phyloP scores from a whole-genome alignment of 148 eudicot genomes.

The Rhododendron ovatum region DNA sequence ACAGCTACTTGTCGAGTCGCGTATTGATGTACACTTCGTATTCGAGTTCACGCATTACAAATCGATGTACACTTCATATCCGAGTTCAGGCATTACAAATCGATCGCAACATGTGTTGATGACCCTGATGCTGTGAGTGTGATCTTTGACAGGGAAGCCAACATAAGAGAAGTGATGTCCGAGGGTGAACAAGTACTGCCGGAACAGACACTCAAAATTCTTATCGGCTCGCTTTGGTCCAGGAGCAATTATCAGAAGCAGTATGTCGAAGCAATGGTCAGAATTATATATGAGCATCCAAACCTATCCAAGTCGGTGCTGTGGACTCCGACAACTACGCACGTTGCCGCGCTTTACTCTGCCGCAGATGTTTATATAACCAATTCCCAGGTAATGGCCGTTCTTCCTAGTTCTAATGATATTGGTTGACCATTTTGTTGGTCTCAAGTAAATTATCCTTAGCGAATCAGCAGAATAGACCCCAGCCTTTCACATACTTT shows the following conservation, averaged over 20 bases:
- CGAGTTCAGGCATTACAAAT: not conserved
- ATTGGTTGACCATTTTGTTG: no score
- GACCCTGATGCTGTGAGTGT: not conserved
- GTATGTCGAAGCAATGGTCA: conserved; percentile 72
- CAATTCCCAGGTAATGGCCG: conserved; percentile 66
- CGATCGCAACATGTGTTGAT: not conserved
- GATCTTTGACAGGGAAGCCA: conserved; percentile 8
- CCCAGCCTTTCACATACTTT: no score
- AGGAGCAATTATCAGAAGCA: conserved; percentile 62
- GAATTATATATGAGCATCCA: conserved; percentile 47
- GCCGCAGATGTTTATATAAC: conserved; percentile 96
- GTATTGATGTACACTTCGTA: not conserved
- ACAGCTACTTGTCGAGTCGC: no score
- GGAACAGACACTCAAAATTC: conserved; percentile 49
- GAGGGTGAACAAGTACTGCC: conserved; percentile 22
- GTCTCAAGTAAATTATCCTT: no score
- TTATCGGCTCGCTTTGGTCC: conserved; percentile 93
- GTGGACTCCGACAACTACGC: conserved; percentile 92
- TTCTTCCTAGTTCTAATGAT: not conserved
- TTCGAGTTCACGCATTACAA: no score
- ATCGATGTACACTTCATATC: no score
- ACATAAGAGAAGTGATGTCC: conserved; percentile 17
- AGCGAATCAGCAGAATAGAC: no score
- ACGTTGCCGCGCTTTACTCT: conserved; percentile 88
- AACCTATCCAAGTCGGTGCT: conserved; percentile 63